phyloP scores from a whole-genome alignment of 345 rosid species.

The Eucalyptus regnans region DNA sequence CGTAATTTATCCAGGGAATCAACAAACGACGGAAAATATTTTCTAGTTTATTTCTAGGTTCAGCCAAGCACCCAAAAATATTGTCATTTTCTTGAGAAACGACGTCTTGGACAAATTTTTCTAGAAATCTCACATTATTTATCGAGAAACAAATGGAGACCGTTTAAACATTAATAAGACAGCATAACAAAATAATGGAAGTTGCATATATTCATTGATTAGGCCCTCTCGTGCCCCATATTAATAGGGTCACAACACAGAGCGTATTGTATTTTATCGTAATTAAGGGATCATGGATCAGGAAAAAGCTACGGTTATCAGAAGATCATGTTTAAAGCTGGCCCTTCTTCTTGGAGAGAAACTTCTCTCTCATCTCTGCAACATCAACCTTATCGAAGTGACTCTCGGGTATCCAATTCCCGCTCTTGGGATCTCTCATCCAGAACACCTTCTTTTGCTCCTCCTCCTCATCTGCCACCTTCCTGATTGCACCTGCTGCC shows the following conservation, averaged over 20 bases:
- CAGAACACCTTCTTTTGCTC: not conserved
- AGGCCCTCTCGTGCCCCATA: not conserved
- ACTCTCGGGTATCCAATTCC: constrained; percentile 36
- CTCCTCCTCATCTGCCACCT: not conserved
- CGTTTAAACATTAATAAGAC: not conserved
- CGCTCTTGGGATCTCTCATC: constrained; percentile 43
- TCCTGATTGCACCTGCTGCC: not conserved
- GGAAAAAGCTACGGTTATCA: not conserved
- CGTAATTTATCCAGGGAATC: too few species aligned
- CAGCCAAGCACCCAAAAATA: too few species aligned
- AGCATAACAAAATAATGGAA: not conserved
- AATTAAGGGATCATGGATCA: not conserved
- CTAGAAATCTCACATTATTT: too few species aligned
- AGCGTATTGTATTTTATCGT: not conserved
- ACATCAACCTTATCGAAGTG: constrained; percentile 12
- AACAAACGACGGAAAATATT: too few species aligned
- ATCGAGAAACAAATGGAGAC: too few species aligned
- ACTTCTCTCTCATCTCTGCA: not conserved
- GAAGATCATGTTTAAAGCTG: not conserved
- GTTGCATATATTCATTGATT: not conserved
- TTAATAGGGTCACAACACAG: not conserved
- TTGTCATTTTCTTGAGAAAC: too few species aligned
- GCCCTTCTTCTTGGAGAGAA: not conserved
- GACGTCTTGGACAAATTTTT: too few species aligned
- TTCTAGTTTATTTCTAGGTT: too few species aligned